phyloP scores from a whole-genome alignment of 805 yeast species.

The Hanseniaspora jakobsenii region DNA sequence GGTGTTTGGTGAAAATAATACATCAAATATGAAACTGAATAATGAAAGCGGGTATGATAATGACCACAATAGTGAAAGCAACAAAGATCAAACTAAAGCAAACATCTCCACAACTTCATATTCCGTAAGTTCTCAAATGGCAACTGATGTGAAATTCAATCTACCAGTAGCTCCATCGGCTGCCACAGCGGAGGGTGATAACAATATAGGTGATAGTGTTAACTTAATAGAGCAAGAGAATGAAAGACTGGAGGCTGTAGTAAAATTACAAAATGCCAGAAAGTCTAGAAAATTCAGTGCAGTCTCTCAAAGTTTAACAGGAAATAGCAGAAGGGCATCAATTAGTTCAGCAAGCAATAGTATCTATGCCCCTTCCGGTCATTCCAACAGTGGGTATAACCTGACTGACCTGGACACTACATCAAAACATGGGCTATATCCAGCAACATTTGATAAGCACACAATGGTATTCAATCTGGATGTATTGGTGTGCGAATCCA shows the following conservation, averaged over 20 bases:
- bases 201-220: neutral
- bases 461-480: slow-evolving; percentile 33
- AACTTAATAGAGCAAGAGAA: slow-evolving; percentile 7
- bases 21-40: no score
- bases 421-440: no score
- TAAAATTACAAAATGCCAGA: slow-evolving; percentile 3
- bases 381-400: no score
- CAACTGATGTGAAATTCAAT: neutral
- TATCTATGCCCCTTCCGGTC: no score
- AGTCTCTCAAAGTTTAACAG: slow-evolving; percentile 1
- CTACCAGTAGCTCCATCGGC: neutral
- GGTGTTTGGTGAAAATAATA: no score
- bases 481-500: slow-evolving; percentile 74
- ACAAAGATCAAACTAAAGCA: neutral
- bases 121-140: neutral
- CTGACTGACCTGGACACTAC: no score
- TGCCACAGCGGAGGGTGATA: no score
- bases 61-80: no score
- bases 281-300: slow-evolving; percentile 4
- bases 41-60: no score
- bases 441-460: neutral
- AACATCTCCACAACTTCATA: no score
- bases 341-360: slow-evolving; percentile 3
- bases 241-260: slow-evolving; percentile 12
- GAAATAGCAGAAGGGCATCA: slow-evolving; percentile 12